phyloP scores from a whole-genome alignment of 495 filamentous ascomycete species.

The Talaromyces nanjingensis region DNA sequence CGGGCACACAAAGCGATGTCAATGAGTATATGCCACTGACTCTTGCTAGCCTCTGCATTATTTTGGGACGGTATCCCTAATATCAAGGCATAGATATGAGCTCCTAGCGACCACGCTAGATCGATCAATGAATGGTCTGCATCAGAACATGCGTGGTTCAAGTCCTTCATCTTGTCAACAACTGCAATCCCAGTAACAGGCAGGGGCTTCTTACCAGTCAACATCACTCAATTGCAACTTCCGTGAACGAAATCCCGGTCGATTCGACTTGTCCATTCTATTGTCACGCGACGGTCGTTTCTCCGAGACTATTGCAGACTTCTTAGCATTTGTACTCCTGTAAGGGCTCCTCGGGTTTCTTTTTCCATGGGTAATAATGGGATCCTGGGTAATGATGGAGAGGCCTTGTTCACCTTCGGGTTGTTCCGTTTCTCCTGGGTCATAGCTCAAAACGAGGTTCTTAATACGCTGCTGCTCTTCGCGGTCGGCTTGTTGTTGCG shows the following conservation, averaged over 20 bases:
- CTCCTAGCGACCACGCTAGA: not conserved
- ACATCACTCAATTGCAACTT: slow-evolving; percentile 94
- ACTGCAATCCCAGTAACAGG: too few species aligned
- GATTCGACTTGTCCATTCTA: slow-evolving; percentile 62
- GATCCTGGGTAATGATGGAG: slow-evolving; percentile 19
- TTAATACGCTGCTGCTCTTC: slow-evolving; percentile 98
- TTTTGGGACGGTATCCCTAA: not conserved
- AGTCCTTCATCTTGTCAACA: slow-evolving; percentile 3
- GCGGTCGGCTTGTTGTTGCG: slow-evolving; percentile 85
- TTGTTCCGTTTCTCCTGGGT: slow-evolving; percentile 68
- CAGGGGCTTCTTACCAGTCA: slow-evolving; percentile 91
- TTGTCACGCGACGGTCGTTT: slow-evolving; percentile 29
- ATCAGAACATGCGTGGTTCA: not conserved
- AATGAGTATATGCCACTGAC: not conserved
- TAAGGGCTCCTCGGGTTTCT: slow-evolving; percentile 18
- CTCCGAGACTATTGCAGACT: slow-evolving; percentile 20
- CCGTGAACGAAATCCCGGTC: slow-evolving; percentile 73
- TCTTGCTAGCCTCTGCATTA: not conserved
- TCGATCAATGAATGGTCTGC: not conserved
- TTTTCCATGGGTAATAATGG: slow-evolving; percentile 9
- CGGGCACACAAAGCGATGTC: not conserved
- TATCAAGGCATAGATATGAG: not conserved
- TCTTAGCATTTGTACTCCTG: slow-evolving; percentile 10
- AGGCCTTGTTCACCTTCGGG: slow-evolving; percentile 52
- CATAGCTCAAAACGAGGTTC: slow-evolving; percentile 92